phyloP scores from a whole-genome alignment of 129 eudicot genomes.

The Flaveria linearis region DNA sequence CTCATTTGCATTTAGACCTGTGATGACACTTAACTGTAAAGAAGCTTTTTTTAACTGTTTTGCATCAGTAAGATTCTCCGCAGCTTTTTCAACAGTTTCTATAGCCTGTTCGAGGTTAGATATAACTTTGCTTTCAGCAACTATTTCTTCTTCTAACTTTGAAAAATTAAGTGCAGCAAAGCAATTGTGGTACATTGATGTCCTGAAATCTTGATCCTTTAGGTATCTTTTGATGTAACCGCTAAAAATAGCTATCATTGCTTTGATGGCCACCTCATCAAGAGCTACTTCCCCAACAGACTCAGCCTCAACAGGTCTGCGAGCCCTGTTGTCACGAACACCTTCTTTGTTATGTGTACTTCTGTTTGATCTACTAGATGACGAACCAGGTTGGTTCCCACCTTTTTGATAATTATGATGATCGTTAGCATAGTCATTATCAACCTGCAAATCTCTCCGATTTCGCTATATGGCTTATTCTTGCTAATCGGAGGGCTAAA shows the following conservation, averaged over 20 bases:
- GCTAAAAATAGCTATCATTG: conserved; percentile 60
- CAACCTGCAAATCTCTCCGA: conserved; percentile 36
- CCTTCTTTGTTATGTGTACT: conserved; percentile 37
- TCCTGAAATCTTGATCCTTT: conserved; percentile 59
- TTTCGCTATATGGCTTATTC: conserved; percentile 24
- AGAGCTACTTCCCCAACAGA: conserved; percentile 57
- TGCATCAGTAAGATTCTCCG: conserved; percentile 49
- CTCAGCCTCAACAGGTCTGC: conserved; percentile 44
- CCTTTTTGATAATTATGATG: conserved; percentile 35
- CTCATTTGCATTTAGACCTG: conserved; percentile 68
- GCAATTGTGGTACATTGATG: conserved; percentile 62
- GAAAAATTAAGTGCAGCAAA: conserved; percentile 57
- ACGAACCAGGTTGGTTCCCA: conserved; percentile 36
- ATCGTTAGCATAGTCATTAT: conserved; percentile 32
- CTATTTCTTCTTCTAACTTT: conserved; percentile 52
- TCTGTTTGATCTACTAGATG: conserved; percentile 34
- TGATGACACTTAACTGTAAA: conserved; percentile 73
- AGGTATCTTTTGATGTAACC: conserved; percentile 51
- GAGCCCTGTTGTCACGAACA: conserved; percentile 39
- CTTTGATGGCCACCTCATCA: conserved; percentile 73
- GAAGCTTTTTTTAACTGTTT: conserved; percentile 76
- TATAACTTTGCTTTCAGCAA: conserved; percentile 62
- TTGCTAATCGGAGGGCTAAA: conserved; percentile 45
- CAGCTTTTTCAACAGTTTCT: conserved; percentile 75
- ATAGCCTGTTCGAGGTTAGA: conserved; percentile 78